Percentiles rank a stretch among this genome's conserved stretches.
Evolutionary conservation across 2,329 filamentous ascomycete species (phyloP).

Genomic region (Diaporthe sp.): DNA sequence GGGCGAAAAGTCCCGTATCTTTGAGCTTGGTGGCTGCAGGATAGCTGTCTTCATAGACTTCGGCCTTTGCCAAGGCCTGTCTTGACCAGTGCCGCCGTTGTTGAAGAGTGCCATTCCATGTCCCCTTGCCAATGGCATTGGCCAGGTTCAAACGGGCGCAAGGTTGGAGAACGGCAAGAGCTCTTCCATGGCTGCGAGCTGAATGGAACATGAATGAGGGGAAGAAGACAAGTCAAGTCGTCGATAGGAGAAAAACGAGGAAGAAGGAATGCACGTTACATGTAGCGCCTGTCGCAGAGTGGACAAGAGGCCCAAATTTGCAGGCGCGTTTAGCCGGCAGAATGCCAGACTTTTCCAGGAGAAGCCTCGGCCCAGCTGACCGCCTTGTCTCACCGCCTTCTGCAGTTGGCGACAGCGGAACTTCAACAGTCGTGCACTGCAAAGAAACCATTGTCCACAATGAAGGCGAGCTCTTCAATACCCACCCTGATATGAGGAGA

Average conservation of each 20-base stretch:
- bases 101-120: not conserved
- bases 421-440: not conserved
- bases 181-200: constrained; percentile 37
- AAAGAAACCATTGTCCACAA: no score
- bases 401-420: not conserved
- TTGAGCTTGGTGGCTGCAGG: constrained; percentile 21
- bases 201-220: constrained; percentile 38
- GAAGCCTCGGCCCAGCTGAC: not conserved
- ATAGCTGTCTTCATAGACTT: not conserved
- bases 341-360: constrained; percentile 1
- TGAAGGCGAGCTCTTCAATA: no score
- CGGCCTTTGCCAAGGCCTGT: rapidly evolving
- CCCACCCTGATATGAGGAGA: no score
- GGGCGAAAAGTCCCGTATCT: not conserved
- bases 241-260: not conserved
- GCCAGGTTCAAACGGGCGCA: constrained; percentile 19
- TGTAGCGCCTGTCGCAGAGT: not conserved
- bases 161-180: constrained; percentile 29
- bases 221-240: not conserved
- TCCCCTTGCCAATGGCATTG: not conserved
- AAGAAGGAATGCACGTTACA: no score
- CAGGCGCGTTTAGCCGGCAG: not conserved
- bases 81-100: not conserved
- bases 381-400: not conserved
- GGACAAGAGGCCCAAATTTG: not conserved